A percentile compares a stretch with the other conserved stretches of the same genome.
phyloP scores from a whole-genome alignment of 2,329 filamentous ascomycete genomes.

The Botryosphaeria agaves region DNA sequence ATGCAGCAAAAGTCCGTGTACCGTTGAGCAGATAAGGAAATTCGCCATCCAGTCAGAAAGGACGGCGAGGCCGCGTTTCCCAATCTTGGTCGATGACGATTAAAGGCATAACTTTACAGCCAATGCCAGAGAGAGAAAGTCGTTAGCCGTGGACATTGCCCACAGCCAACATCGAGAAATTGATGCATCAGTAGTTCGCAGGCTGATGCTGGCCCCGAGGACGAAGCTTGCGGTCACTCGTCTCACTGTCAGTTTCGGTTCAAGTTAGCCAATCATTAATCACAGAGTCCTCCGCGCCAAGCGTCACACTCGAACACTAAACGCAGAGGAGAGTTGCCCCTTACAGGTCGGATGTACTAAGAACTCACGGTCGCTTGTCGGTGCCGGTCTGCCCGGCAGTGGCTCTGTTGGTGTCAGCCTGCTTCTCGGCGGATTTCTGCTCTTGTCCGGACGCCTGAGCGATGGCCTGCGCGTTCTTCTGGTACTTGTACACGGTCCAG shows the following conservation, averaged over 20 bases:
- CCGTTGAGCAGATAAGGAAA: conserved; percentile 1
- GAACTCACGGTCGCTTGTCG: conserved; percentile 82
- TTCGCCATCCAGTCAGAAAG: conserved; percentile 19
- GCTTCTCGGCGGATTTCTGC: conserved; percentile 46
- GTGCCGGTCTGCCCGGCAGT: conserved; percentile 44
- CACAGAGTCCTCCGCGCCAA: conserved; percentile 48
- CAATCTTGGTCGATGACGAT: conserved; percentile 9
- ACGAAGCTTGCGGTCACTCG: too few relatives aligned
- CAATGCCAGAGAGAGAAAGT: too few relatives aligned
- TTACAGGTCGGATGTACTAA: conserved; percentile 67
- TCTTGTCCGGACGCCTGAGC: conserved; percentile 61
- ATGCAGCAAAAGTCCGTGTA: not conserved
- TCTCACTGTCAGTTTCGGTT: conserved; percentile 25
- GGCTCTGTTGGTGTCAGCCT: conserved; percentile 53
- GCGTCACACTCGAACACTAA: conserved; percentile 60
- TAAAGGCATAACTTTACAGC: too few relatives aligned
- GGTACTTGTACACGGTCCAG: conserved; percentile 99
- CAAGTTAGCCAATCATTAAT: conserved; percentile 26
- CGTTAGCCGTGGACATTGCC: too few relatives aligned
- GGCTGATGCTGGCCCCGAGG: too few relatives aligned
- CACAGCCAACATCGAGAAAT: too few relatives aligned
- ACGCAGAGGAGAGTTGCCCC: conserved; percentile 74
- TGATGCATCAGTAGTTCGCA: too few relatives aligned
- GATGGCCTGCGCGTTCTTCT: conserved; percentile 96
- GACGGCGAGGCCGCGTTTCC: conserved; percentile 27